These are phyloP conservation scores for Sextonia rubra DNA, from an alignment of 164 flowering plant genomes.

Conservation along the genomic window DNA sequence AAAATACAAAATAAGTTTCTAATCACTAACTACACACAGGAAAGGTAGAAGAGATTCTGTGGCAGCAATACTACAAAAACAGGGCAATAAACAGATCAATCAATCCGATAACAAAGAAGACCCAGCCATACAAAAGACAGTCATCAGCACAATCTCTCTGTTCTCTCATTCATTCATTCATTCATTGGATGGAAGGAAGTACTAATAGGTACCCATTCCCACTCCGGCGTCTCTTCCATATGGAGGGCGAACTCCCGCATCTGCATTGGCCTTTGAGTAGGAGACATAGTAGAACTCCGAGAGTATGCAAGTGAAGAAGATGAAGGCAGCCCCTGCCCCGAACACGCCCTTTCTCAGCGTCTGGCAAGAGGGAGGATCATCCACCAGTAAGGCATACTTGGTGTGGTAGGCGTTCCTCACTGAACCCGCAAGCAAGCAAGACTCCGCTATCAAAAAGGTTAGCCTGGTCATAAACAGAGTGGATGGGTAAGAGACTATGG, in stretches of 20 bases:
- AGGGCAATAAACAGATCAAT: too few relatives aligned
- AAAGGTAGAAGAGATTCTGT: too few relatives aligned
- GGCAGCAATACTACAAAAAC: too few relatives aligned
- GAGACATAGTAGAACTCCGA: constrained; percentile 55
- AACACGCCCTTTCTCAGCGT: constrained; percentile 73
- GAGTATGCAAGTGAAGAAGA: constrained; percentile 56
- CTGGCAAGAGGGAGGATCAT: constrained; percentile 50
- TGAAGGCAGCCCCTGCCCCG: constrained; percentile 78
- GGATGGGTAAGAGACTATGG: neutral
- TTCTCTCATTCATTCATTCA: too few relatives aligned
- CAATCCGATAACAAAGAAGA: too few relatives aligned
- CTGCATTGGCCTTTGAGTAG: constrained; percentile 55
- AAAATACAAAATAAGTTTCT: too few relatives aligned
- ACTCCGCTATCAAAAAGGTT: constrained; percentile 71
- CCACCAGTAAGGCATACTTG: constrained; percentile 41
- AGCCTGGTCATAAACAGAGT: constrained; percentile 34
- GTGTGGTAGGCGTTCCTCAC: constrained; percentile 86
- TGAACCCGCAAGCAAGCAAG: constrained; percentile 80
- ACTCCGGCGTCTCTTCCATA: constrained; percentile 31
- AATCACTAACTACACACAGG: too few relatives aligned
- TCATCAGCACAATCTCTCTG: too few relatives aligned
- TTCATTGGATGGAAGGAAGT: too few relatives aligned
- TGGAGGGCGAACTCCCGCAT: constrained; percentile 22
- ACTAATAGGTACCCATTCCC: constrained; percentile 46
- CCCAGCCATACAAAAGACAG: too few relatives aligned